Evolutionary conservation across 441 rosid genomes (phyloP).

Genomic region (Omphalea diandra): DNA sequence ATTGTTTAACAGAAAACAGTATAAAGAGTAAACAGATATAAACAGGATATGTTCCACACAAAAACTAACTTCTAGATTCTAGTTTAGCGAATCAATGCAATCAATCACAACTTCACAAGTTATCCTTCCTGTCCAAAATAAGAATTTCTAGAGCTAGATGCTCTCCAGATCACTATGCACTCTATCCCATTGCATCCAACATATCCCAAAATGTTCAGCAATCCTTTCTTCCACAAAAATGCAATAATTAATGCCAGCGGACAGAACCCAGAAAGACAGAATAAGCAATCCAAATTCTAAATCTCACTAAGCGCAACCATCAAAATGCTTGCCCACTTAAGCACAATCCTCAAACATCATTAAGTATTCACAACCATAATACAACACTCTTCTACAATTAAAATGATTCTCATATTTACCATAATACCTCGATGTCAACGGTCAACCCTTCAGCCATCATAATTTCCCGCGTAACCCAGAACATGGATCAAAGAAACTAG

Average conservation of each 20-base stretch:
- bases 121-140: not conserved
- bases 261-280: not conserved
- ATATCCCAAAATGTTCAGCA: not conserved
- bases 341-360: slow-evolving; percentile 2
- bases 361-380: not conserved
- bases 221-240: not conserved
- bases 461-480: not conserved
- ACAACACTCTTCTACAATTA: not conserved
- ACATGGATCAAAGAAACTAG: not conserved
- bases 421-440: not conserved
- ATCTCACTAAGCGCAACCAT: slow-evolving; percentile 7
- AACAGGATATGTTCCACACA: too few relatives aligned
- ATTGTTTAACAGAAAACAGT: not conserved
- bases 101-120: not conserved
- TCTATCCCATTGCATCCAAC: not conserved
- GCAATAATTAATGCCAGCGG: not conserved
- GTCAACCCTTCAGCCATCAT: not conserved
- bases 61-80: too few relatives aligned
- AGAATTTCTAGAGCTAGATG: not conserved
- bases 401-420: not conserved
- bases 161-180: not conserved
- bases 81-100: not conserved
- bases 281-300: not conserved
- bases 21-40: too few relatives aligned
- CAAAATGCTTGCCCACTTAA: not conserved